Percentiles rank a stretch among this genome's conserved stretches.
phyloP scores from a whole-genome alignment of 169 alveolate genomes.

The Babesia ovis region DNA sequence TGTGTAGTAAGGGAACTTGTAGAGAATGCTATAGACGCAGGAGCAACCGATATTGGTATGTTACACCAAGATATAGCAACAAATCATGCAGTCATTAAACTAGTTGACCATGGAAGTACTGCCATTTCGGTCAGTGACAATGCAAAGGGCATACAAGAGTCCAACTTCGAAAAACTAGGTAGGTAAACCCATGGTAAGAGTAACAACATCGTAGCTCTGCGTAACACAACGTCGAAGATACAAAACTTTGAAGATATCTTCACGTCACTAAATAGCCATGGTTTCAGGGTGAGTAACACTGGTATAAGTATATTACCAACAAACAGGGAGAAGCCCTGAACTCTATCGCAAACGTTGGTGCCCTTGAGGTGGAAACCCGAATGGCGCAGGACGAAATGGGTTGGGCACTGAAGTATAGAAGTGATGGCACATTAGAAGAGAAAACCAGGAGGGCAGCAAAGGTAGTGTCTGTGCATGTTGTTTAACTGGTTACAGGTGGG shows the following conservation, averaged over 20 bases:
- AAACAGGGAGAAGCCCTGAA: constrained; percentile 81
- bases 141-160: constrained; percentile 89
- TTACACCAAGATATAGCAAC: background rate
- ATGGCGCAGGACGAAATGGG: constrained; percentile 69
- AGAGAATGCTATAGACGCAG: constrained; percentile 94
- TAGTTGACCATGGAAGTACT: constrained; percentile 86
- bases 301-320: background rate
- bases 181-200: constrained; percentile 21
- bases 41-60: constrained; percentile 80
- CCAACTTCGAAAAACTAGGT: constrained; percentile 79
- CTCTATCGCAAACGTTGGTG: constrained; percentile 74
- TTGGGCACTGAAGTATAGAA: constrained; percentile 66
- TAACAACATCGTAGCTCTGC: constrained; percentile 40
- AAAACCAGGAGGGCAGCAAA: constrained; percentile 68
- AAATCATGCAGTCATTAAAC: constrained; percentile 74
- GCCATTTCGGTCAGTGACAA: constrained; percentile 90
- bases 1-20: constrained; percentile 89
- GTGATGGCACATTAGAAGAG: constrained; percentile 62
- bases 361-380: constrained; percentile 70
- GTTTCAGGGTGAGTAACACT: constrained; percentile 87
- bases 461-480: constrained; percentile 5
- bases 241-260: constrained; percentile 87
- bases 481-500: constrained; percentile 33
- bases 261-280: constrained; percentile 85
- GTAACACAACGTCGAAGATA: constrained; percentile 94